A percentile compares a stretch with the other conserved stretches of the same genome.
Evolutionary conservation across 108 stramenopile species (phyloP).

Genomic region (Skeletonema costatum): DNA sequence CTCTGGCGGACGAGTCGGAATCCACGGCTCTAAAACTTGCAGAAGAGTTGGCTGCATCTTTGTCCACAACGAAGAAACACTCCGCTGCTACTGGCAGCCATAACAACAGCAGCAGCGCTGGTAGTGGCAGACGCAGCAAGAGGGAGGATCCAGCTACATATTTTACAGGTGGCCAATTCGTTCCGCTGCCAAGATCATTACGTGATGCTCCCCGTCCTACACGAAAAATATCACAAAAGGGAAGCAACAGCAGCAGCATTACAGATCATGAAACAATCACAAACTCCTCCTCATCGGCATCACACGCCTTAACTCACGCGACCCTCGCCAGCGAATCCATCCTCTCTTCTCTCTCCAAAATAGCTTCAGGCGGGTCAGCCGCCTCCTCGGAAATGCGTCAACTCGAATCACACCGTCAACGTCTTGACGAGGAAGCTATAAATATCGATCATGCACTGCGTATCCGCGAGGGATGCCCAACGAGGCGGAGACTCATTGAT

Average conservation of each 20-base stretch:
- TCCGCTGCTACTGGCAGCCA: background rate
- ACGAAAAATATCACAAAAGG: constrained; percentile 1
- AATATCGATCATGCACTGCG: constrained; percentile 70
- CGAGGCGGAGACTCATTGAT: constrained; percentile 52
- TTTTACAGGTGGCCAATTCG: background rate
- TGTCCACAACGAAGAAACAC: constrained; percentile 5
- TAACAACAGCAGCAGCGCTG: background rate
- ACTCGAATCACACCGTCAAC: constrained; percentile 72
- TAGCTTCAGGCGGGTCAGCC: constrained; percentile 80
- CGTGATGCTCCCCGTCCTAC: constrained; percentile 15
- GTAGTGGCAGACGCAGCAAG: background rate
- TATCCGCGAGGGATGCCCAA: constrained; percentile 53
- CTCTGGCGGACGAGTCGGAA: constrained; percentile 44
- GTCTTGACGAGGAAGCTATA: constrained; percentile 59
- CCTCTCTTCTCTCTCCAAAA: constrained; percentile 75
- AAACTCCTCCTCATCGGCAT: constrained; percentile 38
- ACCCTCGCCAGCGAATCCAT: constrained; percentile 77
- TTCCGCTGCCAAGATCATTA: constrained; percentile 26
- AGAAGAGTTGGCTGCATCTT: constrained; percentile 35
- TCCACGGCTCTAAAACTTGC: constrained; percentile 37
- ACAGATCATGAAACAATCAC: background rate
- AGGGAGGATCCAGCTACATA: background rate
- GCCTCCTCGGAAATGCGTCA: constrained; percentile 78
- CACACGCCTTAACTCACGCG: constrained; percentile 55
- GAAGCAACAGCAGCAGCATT: background rate